These are phyloP conservation scores for Dictyostelium brefeldianum DNA, from an alignment of 78 protist genomes.

Conservation along the genomic window DNA sequence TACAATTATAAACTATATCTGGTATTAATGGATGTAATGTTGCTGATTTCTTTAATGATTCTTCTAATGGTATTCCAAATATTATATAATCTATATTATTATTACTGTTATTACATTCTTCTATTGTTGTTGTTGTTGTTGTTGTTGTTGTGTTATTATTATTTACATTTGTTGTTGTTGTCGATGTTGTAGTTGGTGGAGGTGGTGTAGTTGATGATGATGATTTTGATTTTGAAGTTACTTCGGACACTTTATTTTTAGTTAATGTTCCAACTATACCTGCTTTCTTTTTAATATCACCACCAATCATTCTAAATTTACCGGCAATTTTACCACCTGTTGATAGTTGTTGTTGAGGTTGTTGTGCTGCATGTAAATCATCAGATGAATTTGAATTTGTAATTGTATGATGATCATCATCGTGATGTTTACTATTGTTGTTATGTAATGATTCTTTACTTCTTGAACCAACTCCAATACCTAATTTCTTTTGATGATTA, in stretches of 20 bases:
- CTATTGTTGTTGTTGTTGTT: neutral
- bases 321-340: constrained; percentile 8
- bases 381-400: neutral
- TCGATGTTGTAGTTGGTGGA: neutral
- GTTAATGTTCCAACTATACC: constrained; percentile 42
- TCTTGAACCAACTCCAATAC: constrained; percentile 6
- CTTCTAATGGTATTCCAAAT: constrained; percentile 70
- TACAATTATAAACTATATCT: constrained; percentile 47
- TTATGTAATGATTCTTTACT: neutral
- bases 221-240: constrained; percentile 22
- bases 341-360: constrained; percentile 1
- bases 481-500: neutral
- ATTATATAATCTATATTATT: neutral
- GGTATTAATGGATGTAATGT: constrained; percentile 69
- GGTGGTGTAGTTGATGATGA: neutral
- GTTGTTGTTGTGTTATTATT: neutral
- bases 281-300: constrained; percentile 65
- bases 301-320: constrained; percentile 34
- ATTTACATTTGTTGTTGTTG: constrained; percentile 1
- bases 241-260: constrained; percentile 21
- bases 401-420: neutral
- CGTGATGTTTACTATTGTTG: neutral
- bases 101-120: neutral
- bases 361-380: neutral
- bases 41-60: constrained; percentile 35